Evolutionary conservation across 2,329 filamentous ascomycete species (phyloP).

Genomic region (Sporothrix luriei): DNA sequence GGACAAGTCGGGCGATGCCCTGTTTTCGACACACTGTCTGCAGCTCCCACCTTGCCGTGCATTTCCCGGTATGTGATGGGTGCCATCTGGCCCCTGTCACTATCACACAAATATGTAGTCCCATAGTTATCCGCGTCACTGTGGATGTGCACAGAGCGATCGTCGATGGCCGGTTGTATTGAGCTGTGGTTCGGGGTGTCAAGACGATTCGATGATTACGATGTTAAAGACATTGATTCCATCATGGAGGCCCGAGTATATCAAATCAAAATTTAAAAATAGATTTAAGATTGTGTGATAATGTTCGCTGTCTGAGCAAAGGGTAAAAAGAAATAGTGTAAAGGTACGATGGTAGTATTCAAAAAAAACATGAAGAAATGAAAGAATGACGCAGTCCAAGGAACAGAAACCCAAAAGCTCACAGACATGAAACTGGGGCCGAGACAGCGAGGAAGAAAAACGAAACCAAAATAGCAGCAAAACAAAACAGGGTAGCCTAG

Average conservation of each 20-base stretch:
- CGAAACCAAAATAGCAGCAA: neutral
- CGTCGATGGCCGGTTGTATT: slow-evolving; percentile 17
- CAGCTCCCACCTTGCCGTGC: slow-evolving; percentile 2
- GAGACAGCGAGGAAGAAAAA: neutral
- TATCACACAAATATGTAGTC: neutral
- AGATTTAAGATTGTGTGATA: too few species aligned
- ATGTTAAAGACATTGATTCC: too few species aligned
- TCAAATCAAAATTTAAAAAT: too few species aligned
- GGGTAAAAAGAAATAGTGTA: neutral
- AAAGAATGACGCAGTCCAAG: neutral
- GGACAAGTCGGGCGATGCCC: neutral
- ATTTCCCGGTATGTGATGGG: slow-evolving; percentile 12
- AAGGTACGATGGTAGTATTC: neutral
- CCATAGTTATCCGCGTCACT: slow-evolving; percentile 8
- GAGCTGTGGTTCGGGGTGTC: too few species aligned
- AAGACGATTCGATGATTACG: too few species aligned
- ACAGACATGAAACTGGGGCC: neutral
- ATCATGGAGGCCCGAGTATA: too few species aligned
- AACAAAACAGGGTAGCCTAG: neutral
- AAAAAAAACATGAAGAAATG: neutral
- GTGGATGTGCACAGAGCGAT: slow-evolving; percentile 11
- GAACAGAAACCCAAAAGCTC: neutral
- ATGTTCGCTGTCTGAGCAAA: slow-evolving; percentile 7
- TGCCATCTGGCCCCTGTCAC: neutral
- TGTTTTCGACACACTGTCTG: slow-evolving; percentile 4